Evolutionary conservation across 768 basidiomycete genomes (phyloP).

Genomic region (Boletales sp.): DNA sequence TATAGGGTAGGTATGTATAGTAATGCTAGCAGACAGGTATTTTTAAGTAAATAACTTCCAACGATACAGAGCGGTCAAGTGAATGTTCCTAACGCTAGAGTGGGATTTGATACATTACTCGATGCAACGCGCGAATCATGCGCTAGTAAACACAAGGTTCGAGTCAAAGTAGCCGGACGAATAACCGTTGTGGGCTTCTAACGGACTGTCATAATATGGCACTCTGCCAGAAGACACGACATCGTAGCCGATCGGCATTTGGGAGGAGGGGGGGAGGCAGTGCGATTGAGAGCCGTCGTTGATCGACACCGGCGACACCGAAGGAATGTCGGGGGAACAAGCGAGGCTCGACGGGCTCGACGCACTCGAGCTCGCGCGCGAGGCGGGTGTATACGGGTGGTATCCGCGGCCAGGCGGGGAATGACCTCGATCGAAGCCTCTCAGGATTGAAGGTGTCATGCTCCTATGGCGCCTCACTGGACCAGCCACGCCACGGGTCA

Average conservation of each 20-base stretch:
- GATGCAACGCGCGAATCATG: slow-evolving; percentile 3
- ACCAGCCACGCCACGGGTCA: slow-evolving; percentile 40
- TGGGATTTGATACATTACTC: slow-evolving; percentile 17
- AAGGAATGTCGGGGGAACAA: slow-evolving; percentile 27
- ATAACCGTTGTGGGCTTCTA: slow-evolving; percentile 23
- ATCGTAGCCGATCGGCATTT: slow-evolving; percentile 20
- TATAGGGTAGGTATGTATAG: slow-evolving; percentile 7
- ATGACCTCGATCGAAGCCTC: slow-evolving; percentile 47
- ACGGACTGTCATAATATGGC: slow-evolving; percentile 25
- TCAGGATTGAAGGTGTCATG: slow-evolving; percentile 66
- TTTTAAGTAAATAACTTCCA: slow-evolving; percentile 29
- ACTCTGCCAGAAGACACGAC: slow-evolving; percentile 23
- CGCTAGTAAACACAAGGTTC: slow-evolving; percentile 18
- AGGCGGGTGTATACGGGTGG: slow-evolving; percentile 48
- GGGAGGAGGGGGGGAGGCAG: slow-evolving; percentile 18
- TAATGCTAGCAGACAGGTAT: slow-evolving; percentile 12
- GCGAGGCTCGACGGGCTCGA: slow-evolving; percentile 29
- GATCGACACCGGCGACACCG: slow-evolving; percentile 18
- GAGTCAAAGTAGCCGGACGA: slow-evolving; percentile 20
- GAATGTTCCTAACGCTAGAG: slow-evolving; percentile 16
- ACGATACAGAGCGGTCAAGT: slow-evolving; percentile 21
- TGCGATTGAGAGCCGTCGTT: slow-evolving; percentile 11
- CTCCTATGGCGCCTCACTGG: slow-evolving; percentile 69
- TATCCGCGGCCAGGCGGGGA: slow-evolving; percentile 49
- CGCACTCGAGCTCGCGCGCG: slow-evolving; percentile 27